Percentiles rank a stretch among this genome's conserved stretches.
Evolutionary conservation across 768 basidiomycete species (phyloP).

Genomic region (Tremella mesenterica): DNA sequence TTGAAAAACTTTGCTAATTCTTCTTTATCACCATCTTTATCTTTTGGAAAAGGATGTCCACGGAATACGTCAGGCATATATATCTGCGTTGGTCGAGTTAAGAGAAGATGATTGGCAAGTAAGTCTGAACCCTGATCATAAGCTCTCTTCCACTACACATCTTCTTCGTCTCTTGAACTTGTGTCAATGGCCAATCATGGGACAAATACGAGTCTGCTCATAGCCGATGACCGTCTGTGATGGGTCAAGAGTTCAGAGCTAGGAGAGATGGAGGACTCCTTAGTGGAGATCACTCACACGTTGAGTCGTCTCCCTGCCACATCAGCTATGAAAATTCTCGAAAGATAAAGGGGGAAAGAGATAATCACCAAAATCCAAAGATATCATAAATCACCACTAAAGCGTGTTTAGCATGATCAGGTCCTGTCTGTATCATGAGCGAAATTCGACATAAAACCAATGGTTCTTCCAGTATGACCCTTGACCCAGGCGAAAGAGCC

Average conservation of each 20-base stretch:
- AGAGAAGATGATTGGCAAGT: conserved; percentile 49
- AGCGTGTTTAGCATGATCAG: conserved; percentile 50
- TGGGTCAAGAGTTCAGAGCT: too few species aligned
- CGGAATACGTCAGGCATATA: conserved; percentile 64
- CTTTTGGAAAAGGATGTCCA: conserved; percentile 53
- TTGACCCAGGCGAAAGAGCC: too few species aligned
- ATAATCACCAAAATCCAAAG: conserved; percentile 53
- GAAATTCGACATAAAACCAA: not conserved
- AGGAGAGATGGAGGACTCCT: too few species aligned
- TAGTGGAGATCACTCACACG: conserved; percentile 5
- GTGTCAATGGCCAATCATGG: not conserved
- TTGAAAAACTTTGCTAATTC: conserved; percentile 57
- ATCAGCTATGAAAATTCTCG: not conserved
- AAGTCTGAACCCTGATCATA: conserved; percentile 55
- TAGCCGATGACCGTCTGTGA: too few species aligned
- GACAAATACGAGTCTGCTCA: too few species aligned
- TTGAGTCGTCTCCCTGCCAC: conserved; percentile 24
- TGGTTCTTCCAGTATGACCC: not conserved
- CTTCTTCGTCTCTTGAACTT: too few species aligned
- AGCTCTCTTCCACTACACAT: not conserved
- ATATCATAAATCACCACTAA: conserved; percentile 58
- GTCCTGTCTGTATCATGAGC: conserved; percentile 44
- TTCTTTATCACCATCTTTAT: conserved; percentile 50
- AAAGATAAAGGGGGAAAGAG: not conserved
- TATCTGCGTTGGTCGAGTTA: conserved; percentile 47